Conservation (phyloP, 2,329 filamentous ascomycete species). For the Keithomyces neogunnii region DNA sequence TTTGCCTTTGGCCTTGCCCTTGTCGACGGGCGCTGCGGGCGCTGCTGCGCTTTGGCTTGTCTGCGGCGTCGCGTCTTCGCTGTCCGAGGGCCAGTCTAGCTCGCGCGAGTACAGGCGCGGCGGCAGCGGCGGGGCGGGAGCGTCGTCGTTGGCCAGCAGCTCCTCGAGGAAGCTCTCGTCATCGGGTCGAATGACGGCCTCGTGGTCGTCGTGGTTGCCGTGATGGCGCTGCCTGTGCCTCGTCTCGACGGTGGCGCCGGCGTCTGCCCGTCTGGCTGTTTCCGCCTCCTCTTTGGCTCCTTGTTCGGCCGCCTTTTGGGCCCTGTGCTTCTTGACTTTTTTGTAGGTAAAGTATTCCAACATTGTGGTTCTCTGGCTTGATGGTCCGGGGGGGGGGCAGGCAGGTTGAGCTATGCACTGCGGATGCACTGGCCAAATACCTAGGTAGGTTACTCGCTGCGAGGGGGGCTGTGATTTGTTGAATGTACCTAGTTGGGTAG, state of each 20-base stretch:
- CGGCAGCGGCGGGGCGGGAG: conserved; percentile 45
- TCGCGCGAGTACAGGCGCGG: conserved; percentile 43
- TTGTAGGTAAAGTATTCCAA: conserved; percentile 55
- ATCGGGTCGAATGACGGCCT: conserved; percentile 43
- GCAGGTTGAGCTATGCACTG: too few relatives aligned
- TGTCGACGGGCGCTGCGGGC: conserved; percentile 11
- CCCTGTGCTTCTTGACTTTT: conserved; percentile 52
- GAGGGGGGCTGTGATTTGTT: too few relatives aligned
- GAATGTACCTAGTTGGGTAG: too few relatives aligned
- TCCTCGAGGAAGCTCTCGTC: conserved; percentile 51
- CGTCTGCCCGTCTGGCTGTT: conserved; percentile 10
- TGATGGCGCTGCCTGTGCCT: conserved; percentile 1
- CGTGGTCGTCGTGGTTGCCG: conserved; percentile 9
- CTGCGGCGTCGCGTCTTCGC: conserved; percentile 17
- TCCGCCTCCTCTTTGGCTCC: conserved; percentile 11
- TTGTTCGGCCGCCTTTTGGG: conserved; percentile 34
- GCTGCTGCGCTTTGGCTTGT: background rate
- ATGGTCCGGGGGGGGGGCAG: too few relatives aligned
- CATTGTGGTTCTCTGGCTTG: conserved; percentile 32
- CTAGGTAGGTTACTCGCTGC: too few relatives aligned
- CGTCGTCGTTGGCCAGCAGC: conserved; percentile 36
- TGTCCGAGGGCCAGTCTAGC: conserved; percentile 35
- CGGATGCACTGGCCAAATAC: too few relatives aligned
- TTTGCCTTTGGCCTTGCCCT: conserved; percentile 20
- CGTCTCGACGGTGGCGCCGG: conserved; percentile 4